Conservation (phyloP, 1,284 basidiomycete genomes). For the Mycosarcoma mackinlayi region DNA sequence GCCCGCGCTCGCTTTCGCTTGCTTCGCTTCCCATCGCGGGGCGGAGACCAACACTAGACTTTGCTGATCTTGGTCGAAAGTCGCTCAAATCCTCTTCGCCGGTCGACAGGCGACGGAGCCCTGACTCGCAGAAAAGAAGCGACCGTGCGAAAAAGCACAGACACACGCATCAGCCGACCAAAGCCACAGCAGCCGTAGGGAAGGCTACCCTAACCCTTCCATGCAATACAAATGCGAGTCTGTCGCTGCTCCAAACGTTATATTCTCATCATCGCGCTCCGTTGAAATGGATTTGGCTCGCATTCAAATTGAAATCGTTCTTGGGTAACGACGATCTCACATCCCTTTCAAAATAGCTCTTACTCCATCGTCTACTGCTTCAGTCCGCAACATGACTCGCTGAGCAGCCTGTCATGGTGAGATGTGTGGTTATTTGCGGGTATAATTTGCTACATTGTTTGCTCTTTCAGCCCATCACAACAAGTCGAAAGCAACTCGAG, state of each 20-base stretch:
- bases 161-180: conserved; percentile 29
- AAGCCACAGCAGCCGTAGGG: too few relatives aligned
- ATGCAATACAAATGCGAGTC: conserved; percentile 17
- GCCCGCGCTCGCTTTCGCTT: conserved; percentile 7
- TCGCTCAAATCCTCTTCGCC: too few relatives aligned
- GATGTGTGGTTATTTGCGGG: too few relatives aligned
- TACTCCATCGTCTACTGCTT: not conserved
- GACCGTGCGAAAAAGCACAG: conserved; percentile 20
- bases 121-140: conserved; percentile 2
- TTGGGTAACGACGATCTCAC: not conserved
- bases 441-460: too few relatives aligned
- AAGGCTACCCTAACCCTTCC: not conserved
- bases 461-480: too few relatives aligned
- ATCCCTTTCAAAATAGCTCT: not conserved
- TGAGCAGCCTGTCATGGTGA: too few relatives aligned
- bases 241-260: not conserved
- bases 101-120: not conserved
- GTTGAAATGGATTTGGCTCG: too few relatives aligned
- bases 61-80: not conserved
- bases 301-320: too few relatives aligned
- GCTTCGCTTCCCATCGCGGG: not conserved
- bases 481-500: conserved; percentile 10
- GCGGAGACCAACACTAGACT: conserved; percentile 24
- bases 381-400: too few relatives aligned
- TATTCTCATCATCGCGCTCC: too few relatives aligned